These are phyloP conservation scores for Diaporthe aspalathi DNA, from an alignment of 2,329 filamentous ascomycete genomes.

Conservation along the genomic window DNA sequence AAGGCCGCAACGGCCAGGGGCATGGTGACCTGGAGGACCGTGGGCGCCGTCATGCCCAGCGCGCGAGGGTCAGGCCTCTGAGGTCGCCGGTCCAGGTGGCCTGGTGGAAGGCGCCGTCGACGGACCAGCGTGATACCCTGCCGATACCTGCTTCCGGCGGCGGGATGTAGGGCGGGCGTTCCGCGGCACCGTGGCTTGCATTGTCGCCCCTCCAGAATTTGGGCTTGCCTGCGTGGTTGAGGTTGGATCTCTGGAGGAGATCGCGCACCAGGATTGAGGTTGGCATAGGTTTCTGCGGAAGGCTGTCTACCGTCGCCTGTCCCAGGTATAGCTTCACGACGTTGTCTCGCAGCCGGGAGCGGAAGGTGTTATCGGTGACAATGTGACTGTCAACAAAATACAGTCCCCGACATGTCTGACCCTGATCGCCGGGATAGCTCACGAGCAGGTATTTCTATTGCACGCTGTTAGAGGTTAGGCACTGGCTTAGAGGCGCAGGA, in stretches of 20 bases:
- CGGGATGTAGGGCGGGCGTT: background rate
- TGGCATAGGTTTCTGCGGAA: conserved; percentile 17
- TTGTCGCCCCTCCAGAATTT: conserved; percentile 17
- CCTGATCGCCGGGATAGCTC: background rate
- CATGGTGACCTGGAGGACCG: background rate
- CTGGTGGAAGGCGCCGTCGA: background rate
- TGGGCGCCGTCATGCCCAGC: conserved; percentile 9
- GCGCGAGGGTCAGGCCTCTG: conserved; percentile 13
- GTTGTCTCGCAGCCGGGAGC: conserved; percentile 23
- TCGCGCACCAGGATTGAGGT: background rate
- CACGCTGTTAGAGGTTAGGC: background rate
- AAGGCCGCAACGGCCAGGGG: conserved; percentile 1
- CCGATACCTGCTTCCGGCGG: background rate
- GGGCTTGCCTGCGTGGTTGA: background rate
- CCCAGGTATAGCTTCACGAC: conserved; percentile 22
- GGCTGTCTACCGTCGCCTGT: background rate
- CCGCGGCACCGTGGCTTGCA: background rate
- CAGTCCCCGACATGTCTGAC: background rate
- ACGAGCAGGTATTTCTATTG: conserved; percentile 16
- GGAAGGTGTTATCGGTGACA: conserved; percentile 18
- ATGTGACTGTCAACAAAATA: conserved; percentile 1
- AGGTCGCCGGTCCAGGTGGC: conserved; percentile 24
- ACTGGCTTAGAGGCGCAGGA: no score
- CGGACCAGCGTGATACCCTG: conserved; percentile 9
- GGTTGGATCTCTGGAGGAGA: background rate